Conservation (phyloP, 257 asterid genomes). For the Echites panduratus region DNA sequence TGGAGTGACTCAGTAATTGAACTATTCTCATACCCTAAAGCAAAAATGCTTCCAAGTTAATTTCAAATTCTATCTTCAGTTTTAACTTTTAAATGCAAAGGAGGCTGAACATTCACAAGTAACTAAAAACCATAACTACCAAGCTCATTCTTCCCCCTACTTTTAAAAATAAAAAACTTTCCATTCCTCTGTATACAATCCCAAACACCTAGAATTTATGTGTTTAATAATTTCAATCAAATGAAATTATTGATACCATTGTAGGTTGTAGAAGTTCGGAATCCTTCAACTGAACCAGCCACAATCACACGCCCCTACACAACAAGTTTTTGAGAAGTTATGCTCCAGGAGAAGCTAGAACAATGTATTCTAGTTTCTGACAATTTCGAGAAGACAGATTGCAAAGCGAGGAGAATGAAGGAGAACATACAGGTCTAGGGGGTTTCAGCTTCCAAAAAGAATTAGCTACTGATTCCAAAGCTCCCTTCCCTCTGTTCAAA, state of each 20-base stretch:
- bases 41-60: slow-evolving; percentile 15
- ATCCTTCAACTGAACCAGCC: slow-evolving; percentile 21
- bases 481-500: neutral
- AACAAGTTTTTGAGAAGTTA: neutral
- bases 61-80: neutral
- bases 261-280: slow-evolving; percentile 18
- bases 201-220: neutral
- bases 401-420: neutral
- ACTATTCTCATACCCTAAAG: slow-evolving; percentile 31
- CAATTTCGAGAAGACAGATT: neutral
- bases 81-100: neutral
- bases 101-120: neutral
- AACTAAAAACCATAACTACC: neutral
- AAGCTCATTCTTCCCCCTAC: neutral
- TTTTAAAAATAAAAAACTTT: neutral
- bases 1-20: slow-evolving; percentile 27
- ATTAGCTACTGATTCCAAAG: slow-evolving; percentile 4
- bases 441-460: slow-evolving; percentile 2
- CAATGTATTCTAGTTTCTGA: neutral
- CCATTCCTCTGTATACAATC: neutral
- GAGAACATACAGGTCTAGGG: slow-evolving; percentile 1
- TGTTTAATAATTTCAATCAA: neutral
- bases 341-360: neutral
- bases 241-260: slow-evolving; percentile 16
- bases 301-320: slow-evolving; percentile 34